phyloP scores from a whole-genome alignment of 805 yeast species.

The Millerozyma acaciae region DNA sequence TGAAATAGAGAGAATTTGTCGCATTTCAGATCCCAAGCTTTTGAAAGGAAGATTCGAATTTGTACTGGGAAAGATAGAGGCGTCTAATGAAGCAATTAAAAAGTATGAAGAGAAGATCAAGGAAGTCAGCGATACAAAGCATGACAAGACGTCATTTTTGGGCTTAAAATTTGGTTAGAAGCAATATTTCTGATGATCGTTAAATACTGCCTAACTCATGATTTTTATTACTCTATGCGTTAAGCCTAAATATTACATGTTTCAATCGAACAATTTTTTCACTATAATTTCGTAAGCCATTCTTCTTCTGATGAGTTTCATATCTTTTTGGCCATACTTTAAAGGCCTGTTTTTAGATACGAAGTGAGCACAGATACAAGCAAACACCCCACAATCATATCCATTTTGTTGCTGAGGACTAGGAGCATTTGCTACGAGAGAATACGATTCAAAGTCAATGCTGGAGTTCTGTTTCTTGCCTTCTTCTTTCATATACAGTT shows the following conservation, averaged over 20 bases:
- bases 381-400: slow-evolving; percentile 91
- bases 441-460: slow-evolving; percentile 18
- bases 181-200: too few relatives aligned
- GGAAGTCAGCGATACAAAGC: slow-evolving; percentile 14
- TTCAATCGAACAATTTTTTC: slow-evolving; percentile 24
- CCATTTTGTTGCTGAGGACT: slow-evolving; percentile 89
- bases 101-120: slow-evolving; percentile 26
- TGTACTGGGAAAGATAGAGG: slow-evolving; percentile 61
- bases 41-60: slow-evolving; percentile 63
- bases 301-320: slow-evolving; percentile 58
- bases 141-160: slow-evolving; percentile 8
- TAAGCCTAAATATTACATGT: not conserved
- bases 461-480: slow-evolving; percentile 44
- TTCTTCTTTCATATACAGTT: slow-evolving; percentile 66
- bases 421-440: slow-evolving; percentile 20
- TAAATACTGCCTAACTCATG: not conserved
- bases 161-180: slow-evolving; percentile 7
- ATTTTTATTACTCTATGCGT: not conserved
- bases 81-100: slow-evolving; percentile 45
- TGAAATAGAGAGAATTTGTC: slow-evolving; percentile 60
- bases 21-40: slow-evolving; percentile 47
- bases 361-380: slow-evolving; percentile 72
- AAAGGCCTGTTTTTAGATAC: slow-evolving; percentile 50
- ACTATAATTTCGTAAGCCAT: slow-evolving; percentile 61
- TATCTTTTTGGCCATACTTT: slow-evolving; percentile 62